Percentiles rank a stretch among this genome's conserved stretches.
These are phyloP conservation scores for Venturia aucupariae DNA, from an alignment of 2,329 filamentous ascomycete species.

Conservation along the genomic window DNA sequence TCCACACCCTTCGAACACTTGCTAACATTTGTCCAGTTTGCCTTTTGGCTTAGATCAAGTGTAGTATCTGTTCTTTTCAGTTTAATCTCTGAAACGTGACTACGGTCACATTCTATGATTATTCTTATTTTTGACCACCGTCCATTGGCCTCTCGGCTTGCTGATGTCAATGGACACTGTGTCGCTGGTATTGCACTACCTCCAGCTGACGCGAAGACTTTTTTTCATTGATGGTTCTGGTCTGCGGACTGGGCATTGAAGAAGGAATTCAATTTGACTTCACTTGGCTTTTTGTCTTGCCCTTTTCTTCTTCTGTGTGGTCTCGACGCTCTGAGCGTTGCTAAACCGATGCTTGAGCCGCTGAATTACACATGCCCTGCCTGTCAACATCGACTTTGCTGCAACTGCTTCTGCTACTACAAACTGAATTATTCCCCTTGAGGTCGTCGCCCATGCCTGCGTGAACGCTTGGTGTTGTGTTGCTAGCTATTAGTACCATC, in stretches of 20 bases:
- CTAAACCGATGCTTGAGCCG: neutral
- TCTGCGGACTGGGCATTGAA: conserved; percentile 16
- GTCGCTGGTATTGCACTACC: conserved; percentile 68
- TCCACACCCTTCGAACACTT: neutral
- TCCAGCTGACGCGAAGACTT: conserved; percentile 57
- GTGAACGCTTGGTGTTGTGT: neutral
- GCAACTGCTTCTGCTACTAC: too few species aligned
- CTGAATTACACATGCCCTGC: neutral
- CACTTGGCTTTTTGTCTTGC: too few species aligned
- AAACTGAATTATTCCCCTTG: too few species aligned
- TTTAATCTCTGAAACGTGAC: conserved; percentile 87
- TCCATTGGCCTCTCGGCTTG: conserved; percentile 59
- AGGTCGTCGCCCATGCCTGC: neutral
- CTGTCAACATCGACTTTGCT: too few species aligned
- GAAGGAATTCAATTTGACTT: neutral
- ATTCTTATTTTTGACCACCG: conserved; percentile 64
- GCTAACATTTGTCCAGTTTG: conserved; percentile 23
- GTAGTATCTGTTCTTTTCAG: conserved; percentile 95
- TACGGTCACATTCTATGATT: conserved; percentile 62
- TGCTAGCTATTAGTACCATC: neutral
- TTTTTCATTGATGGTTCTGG: conserved; percentile 19
- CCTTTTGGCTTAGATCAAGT: conserved; percentile 77
- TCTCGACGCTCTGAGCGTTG: neutral
- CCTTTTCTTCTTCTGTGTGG: neutral
- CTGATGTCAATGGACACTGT: conserved; percentile 56